These are phyloP conservation scores for Dothidotthia symphoricarpi DNA, from an alignment of 2,329 filamentous ascomycete species.

Conservation along the genomic window DNA sequence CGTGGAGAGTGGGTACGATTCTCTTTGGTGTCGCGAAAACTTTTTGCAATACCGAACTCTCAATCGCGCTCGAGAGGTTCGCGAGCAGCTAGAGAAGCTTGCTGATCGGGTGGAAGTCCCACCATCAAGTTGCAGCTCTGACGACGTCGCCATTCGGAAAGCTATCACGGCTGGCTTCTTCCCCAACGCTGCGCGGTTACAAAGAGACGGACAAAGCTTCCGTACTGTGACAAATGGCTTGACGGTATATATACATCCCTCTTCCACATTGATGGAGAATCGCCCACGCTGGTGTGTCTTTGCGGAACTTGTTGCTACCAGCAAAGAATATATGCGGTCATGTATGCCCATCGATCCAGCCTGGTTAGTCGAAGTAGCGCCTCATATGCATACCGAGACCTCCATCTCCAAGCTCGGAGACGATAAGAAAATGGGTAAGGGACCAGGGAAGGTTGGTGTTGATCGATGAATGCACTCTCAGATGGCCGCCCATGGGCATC, in stretches of 20 bases:
- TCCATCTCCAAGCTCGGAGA: too few relatives aligned
- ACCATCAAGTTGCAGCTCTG: slow-evolving; percentile 61
- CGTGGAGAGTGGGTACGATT: slow-evolving; percentile 86
- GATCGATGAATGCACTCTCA: too few relatives aligned
- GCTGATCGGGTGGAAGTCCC: slow-evolving; percentile 87
- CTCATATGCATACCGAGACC: slow-evolving; percentile 53
- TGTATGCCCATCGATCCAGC: slow-evolving; percentile 79
- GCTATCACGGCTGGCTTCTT: slow-evolving; percentile 92
- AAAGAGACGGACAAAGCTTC: slow-evolving; percentile 82
- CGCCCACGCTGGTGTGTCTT: slow-evolving; percentile 88
- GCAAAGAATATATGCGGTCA: slow-evolving; percentile 89
- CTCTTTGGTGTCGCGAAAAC: slow-evolving; percentile 87
- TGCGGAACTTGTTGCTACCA: slow-evolving; percentile 77
- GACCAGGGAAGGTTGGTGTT: too few relatives aligned
- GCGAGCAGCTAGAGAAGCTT: slow-evolving; percentile 86
- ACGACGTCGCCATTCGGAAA: slow-evolving; percentile 78
- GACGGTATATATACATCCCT: slow-evolving; percentile 89
- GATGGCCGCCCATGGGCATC: too few relatives aligned
- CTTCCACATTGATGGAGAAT: slow-evolving; percentile 72
- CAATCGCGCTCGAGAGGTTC: slow-evolving; percentile 82
- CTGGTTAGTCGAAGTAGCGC: slow-evolving; percentile 87
- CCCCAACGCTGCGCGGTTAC: slow-evolving; percentile 81
- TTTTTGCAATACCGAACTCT: slow-evolving; percentile 91
- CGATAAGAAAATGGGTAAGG: too few relatives aligned
- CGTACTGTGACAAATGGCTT: slow-evolving; percentile 87